phyloP scores from a whole-genome alignment of 1,284 basidiomycete genomes.

The Cryptococcus maquisensis region DNA sequence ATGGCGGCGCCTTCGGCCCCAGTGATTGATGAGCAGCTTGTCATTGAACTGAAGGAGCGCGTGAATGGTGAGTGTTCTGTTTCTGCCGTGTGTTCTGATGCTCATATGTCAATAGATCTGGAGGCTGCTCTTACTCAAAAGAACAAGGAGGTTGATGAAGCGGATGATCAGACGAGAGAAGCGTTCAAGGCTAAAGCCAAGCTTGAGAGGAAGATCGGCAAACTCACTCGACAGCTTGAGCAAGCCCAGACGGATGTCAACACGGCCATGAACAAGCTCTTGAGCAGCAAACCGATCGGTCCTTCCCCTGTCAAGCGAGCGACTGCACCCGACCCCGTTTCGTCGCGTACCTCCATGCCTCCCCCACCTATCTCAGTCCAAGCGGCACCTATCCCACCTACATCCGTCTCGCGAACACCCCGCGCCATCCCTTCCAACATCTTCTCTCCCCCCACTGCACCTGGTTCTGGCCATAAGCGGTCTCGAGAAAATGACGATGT shows the following conservation, averaged over 20 bases:
- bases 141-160: slow-evolving; percentile 36
- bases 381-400: not conserved
- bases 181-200: slow-evolving; percentile 29
- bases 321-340: not conserved
- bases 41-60: slow-evolving; percentile 15
- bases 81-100: not conserved
- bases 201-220: slow-evolving; percentile 35
- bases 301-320: not conserved
- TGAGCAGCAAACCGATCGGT: slow-evolving; percentile 6
- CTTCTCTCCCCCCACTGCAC: slow-evolving; percentile 8
- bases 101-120: slow-evolving; percentile 20
- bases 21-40: slow-evolving; percentile 3
- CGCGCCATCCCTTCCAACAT: slow-evolving; percentile 7
- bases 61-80: slow-evolving; percentile 16
- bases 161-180: slow-evolving; percentile 32
- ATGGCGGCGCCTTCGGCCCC: not conserved
- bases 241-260: slow-evolving; percentile 12
- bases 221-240: slow-evolving; percentile 29
- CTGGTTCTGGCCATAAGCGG: slow-evolving; percentile 14
- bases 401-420: slow-evolving; percentile 4
- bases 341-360: not conserved
- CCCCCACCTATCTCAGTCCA: not conserved
- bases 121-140: slow-evolving; percentile 26
- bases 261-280: slow-evolving; percentile 25
- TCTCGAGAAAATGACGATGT: slow-evolving; percentile 16